Conservation (phyloP, 2,329 filamentous ascomycete species). For the Eutypa lata region DNA sequence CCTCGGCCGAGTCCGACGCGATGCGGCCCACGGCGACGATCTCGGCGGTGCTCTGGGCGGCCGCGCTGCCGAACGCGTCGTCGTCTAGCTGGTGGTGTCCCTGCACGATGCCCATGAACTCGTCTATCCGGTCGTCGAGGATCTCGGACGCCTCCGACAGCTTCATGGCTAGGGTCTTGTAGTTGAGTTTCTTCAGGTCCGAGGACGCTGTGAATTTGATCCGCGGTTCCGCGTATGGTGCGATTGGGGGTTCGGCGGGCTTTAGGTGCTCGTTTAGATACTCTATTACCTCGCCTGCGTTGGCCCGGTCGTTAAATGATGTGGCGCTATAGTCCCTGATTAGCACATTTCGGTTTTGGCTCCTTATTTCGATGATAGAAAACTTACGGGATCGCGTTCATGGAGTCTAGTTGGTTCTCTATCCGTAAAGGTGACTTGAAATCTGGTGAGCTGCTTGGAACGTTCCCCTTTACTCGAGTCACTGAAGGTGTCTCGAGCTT, state of each 20-base stretch:
- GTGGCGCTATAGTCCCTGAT: slow-evolving; percentile 40
- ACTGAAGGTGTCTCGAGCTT: slow-evolving; percentile 45
- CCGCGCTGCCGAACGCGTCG: slow-evolving; percentile 80
- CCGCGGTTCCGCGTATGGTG: slow-evolving; percentile 70
- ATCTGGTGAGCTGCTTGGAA: slow-evolving; percentile 42
- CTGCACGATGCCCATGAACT: slow-evolving; percentile 73
- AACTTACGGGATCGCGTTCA: slow-evolving; percentile 37
- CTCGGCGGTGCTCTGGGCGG: slow-evolving; percentile 78
- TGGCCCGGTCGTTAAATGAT: slow-evolving; percentile 71
- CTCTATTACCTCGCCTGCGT: slow-evolving; percentile 79
- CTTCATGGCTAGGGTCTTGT: slow-evolving; percentile 94
- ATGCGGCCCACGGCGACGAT: slow-evolving; percentile 90
- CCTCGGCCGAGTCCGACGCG: slow-evolving; percentile 81
- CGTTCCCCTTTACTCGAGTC: slow-evolving; percentile 42
- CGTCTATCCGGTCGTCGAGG: slow-evolving; percentile 91
- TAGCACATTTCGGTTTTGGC: background rate
- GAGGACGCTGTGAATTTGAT: slow-evolving; percentile 83
- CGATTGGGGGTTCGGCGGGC: slow-evolving; percentile 65
- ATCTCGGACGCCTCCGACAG: slow-evolving; percentile 88
- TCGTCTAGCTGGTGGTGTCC: slow-evolving; percentile 74
- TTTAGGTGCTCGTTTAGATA: slow-evolving; percentile 75
- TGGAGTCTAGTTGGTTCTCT: slow-evolving; percentile 37
- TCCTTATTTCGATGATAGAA: background rate
- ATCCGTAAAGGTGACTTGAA: slow-evolving; percentile 37
- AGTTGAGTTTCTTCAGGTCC: slow-evolving; percentile 85